Conservation (phyloP, 148 eudicot genomes). For the Camellia japonica region DNA sequence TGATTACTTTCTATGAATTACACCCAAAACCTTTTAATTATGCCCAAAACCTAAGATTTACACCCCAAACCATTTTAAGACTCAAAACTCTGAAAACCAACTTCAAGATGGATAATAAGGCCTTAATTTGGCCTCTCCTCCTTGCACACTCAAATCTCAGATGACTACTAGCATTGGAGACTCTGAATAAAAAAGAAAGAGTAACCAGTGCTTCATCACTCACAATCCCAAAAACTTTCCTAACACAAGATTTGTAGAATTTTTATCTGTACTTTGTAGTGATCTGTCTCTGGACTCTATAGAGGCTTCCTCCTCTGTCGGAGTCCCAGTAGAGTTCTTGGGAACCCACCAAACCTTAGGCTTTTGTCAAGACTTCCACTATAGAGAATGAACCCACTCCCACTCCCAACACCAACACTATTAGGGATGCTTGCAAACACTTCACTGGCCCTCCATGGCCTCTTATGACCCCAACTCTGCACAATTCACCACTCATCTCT, state of each 20-base stretch:
- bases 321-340: constrained; percentile 21
- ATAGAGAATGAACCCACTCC: constrained; percentile 77
- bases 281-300: not conserved
- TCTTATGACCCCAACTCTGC: constrained; percentile 45
- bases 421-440: constrained; percentile 63
- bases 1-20: not conserved
- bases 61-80: not conserved
- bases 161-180: constrained; percentile 1
- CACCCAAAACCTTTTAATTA: not conserved
- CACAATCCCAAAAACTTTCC: not conserved
- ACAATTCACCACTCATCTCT: constrained; percentile 33
- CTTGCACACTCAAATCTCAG: not conserved
- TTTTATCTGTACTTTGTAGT: not conserved
- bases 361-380: constrained; percentile 91
- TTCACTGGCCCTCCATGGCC: constrained; percentile 87
- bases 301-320: constrained; percentile 20
- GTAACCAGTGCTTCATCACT: constrained; percentile 7
- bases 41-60: not conserved
- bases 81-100: constrained; percentile 1
- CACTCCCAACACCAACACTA: constrained; percentile 31
- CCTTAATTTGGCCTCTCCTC: constrained; percentile 4
- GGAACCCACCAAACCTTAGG: constrained; percentile 95
- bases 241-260: not conserved
- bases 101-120: not conserved
- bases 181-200: not conserved